A percentile compares a stretch with the other conserved stretches of the same genome.
Conservation (phyloP, 768 basidiomycete species). For the Tulasnella sp. region DNA sequence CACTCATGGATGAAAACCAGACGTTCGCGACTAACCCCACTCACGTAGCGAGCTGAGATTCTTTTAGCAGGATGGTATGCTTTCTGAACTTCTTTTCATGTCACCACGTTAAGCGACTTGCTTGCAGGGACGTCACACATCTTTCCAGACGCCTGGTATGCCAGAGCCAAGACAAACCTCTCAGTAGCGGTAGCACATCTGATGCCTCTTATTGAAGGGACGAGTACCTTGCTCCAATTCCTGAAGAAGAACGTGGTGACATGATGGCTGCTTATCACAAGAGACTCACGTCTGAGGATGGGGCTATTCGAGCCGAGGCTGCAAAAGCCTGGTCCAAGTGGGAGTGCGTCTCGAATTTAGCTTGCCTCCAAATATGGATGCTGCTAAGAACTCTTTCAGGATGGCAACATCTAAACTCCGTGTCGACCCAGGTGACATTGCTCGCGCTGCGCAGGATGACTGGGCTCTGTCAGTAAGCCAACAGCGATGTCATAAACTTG, state of each 20-base stretch:
- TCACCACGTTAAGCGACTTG: background rate
- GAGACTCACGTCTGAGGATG: conserved; percentile 61
- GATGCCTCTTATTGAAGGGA: conserved; percentile 41
- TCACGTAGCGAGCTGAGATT: conserved; percentile 62
- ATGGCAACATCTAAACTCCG: conserved; percentile 72
- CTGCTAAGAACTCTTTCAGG: conserved; percentile 29
- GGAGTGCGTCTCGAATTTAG: conserved; percentile 48
- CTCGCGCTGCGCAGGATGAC: conserved; percentile 54
- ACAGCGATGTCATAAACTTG: background rate
- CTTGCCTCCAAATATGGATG: background rate
- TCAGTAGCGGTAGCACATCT: background rate
- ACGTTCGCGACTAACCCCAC: background rate
- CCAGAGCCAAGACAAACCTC: background rate
- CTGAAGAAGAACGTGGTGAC: conserved; percentile 66
- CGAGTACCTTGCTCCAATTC: conserved; percentile 68
- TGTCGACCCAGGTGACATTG: conserved; percentile 57
- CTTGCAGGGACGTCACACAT: conserved; percentile 12
- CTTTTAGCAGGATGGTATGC: conserved; percentile 78
- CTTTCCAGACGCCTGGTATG: conserved; percentile 81
- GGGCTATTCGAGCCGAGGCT: conserved; percentile 49
- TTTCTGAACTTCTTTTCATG: background rate
- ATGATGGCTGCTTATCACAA: conserved; percentile 76
- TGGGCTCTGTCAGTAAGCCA: conserved; percentile 53
- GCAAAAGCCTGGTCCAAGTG: conserved; percentile 84
- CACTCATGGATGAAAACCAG: background rate